Base-by-base conservation (phyloP, 2,329 filamentous ascomycete species). In the Coleophoma cylindrospora region DNA sequence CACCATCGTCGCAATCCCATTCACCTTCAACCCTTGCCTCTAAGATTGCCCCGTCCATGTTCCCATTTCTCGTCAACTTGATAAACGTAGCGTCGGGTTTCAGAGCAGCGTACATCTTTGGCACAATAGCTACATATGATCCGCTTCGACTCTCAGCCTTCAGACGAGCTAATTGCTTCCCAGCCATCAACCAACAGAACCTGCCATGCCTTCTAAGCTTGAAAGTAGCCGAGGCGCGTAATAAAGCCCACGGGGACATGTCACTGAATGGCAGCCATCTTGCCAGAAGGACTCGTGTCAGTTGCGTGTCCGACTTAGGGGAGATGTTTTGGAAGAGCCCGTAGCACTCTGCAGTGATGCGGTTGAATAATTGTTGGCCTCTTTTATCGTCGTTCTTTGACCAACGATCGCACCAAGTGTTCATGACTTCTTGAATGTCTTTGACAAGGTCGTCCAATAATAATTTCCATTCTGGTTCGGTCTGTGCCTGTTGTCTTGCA, bases 191-290 rank as follows among this genome's bases (percentile, higher is more conserved):
- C 64, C 64, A 67, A 2, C 54, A 46, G 6, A 65, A 51, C 8
- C 45, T 47, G 8, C 22, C 27, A 8, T 41, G 22, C 0, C 34
- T 32, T 43, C 56, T 62, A 3, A 27, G 50, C 3, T 50, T 54
- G 41, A 59, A 66, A 4, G 63, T 52, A 4, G 68, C 61, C 1
- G 73, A 76, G 1, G 75, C 75, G 43, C 69, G 72, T 6, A 79
- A 57, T 0, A 68, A 52, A 1, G 72, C 66, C 76, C 76, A 79
- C 0, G 54, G 19, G 17, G 66, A 57, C 11, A 57, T 45, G 9
- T 61, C 57, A 2, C 50, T 38, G 37, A 57, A 34, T 1, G 34
- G 19, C 10, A 50, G 43, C 19, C 44, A 50, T n/a, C 46, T 40
- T 11, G 51, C 51, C 11, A 58, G 22, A 40, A 62, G 46, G 19